Conservation (phyloP, 306 rosid species). For the Quercus wislizeni region DNA sequence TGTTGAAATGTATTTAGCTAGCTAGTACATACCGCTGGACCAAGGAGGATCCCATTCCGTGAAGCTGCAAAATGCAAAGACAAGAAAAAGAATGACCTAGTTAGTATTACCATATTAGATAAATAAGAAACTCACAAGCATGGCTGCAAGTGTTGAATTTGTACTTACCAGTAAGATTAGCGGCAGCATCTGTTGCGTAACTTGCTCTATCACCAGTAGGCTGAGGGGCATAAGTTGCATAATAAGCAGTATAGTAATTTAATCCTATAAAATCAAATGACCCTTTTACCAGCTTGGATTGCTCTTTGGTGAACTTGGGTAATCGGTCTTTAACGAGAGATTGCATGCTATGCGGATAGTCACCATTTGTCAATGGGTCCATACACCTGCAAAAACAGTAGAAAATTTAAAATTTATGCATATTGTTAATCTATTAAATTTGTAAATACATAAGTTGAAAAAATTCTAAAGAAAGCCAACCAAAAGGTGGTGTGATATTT, state of each 20-base stretch:
- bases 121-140: not conserved
- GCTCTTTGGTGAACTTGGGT: constrained; percentile 44
- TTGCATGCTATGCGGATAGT: constrained; percentile 53
- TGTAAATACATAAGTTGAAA: no score
- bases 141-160: not conserved
- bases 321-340: constrained; percentile 37
- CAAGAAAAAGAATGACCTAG: not conserved
- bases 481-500: no score
- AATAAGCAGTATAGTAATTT: constrained; percentile 53
- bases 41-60: constrained; percentile 41
- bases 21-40: constrained; percentile 46
- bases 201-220: constrained; percentile 8
- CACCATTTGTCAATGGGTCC: constrained; percentile 55
- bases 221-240: constrained; percentile 34
- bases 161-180: constrained; percentile 33
- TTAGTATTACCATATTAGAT: not conserved
- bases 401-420: not conserved
- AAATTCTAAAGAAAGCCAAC: no score
- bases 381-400: constrained; percentile 42
- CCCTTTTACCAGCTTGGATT: constrained; percentile 40
- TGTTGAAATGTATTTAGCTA: not conserved
- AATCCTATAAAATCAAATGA: constrained; percentile 65
- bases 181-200: constrained; percentile 30
- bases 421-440: no score
- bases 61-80: constrained; percentile 10